phyloP scores from a whole-genome alignment of 805 yeast species.

The Cyberlindnera mrakii region DNA sequence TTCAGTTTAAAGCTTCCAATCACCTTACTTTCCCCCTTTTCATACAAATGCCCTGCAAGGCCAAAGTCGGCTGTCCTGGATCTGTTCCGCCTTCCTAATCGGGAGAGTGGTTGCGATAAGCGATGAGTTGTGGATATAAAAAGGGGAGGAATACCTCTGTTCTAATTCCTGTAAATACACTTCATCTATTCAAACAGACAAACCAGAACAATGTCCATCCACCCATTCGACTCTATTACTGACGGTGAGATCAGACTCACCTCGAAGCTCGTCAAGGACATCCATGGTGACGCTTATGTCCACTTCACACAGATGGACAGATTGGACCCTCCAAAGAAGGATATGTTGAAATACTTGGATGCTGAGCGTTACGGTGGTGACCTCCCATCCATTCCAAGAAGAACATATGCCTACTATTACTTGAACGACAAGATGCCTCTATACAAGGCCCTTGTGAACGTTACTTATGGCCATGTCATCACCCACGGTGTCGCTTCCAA shows the following conservation, averaged over 20 bases:
- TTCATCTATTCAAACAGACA: background rate
- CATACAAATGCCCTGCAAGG: background rate
- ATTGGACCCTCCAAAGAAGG: conserved; percentile 73
- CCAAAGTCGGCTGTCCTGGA: background rate
- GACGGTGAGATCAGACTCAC: conserved; percentile 55
- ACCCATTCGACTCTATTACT: conserved; percentile 55
- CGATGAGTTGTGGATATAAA: background rate
- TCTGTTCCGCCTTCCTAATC: background rate
- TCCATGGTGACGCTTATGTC: conserved; percentile 45
- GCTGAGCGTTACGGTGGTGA: conserved; percentile 53
- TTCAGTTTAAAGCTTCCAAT: too few species aligned
- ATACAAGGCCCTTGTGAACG: conserved; percentile 69
- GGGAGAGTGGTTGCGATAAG: background rate
- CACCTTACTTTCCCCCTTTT: background rate
- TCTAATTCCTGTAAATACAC: background rate
- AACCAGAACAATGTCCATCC: conserved; percentile 22
- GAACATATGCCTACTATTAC: conserved; percentile 64
- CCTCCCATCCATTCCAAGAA: conserved; percentile 60
- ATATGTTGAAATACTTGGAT: conserved; percentile 59
- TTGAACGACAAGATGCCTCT: conserved; percentile 42
- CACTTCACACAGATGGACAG: conserved; percentile 65
- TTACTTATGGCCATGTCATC: conserved; percentile 54
- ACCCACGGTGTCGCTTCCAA: conserved; percentile 49
- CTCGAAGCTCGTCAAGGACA: conserved; percentile 54
- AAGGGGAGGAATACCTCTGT: background rate